Conservation (phyloP, 1,139 yeast genomes). For the Suhomyces coccinellae region DNA sequence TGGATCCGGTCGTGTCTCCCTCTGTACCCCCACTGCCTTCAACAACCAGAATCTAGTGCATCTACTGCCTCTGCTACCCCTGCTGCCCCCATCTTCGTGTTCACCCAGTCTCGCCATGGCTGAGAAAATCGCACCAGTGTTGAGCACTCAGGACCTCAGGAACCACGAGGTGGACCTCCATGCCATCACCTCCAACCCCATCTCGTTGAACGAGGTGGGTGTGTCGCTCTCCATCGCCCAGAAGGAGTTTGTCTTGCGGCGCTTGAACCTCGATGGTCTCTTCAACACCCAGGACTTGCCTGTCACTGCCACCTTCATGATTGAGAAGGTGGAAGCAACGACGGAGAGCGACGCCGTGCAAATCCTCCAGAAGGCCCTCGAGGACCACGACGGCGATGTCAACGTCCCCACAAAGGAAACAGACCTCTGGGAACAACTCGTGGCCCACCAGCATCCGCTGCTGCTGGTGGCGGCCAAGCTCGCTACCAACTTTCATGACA, state of each 20-base stretch:
- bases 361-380: constrained; percentile 21
- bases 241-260: constrained; percentile 26
- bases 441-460: neutral
- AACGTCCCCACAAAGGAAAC: constrained; percentile 23
- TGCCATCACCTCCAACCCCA: constrained; percentile 17
- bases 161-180: constrained; percentile 17
- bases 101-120: neutral
- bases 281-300: constrained; percentile 34
- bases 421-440: constrained; percentile 15
- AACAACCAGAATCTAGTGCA: too few species aligned
- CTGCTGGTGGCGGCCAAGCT: neutral
- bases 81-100: neutral
- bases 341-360: constrained; percentile 19
- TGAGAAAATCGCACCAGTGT: constrained; percentile 17
- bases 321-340: constrained; percentile 23
- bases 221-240: constrained; percentile 27
- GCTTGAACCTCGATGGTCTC: constrained; percentile 31
- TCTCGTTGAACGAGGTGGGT: constrained; percentile 31
- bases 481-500: neutral
- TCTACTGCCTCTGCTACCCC: too few species aligned
- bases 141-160: constrained; percentile 14
- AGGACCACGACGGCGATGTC: constrained; percentile 25
- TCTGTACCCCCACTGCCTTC: too few species aligned
- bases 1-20: too few species aligned
- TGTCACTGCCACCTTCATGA: constrained; percentile 24